Evolutionary conservation across 2,329 filamentous ascomycete species (phyloP).

Genomic region (Lachnellula suecica): DNA sequence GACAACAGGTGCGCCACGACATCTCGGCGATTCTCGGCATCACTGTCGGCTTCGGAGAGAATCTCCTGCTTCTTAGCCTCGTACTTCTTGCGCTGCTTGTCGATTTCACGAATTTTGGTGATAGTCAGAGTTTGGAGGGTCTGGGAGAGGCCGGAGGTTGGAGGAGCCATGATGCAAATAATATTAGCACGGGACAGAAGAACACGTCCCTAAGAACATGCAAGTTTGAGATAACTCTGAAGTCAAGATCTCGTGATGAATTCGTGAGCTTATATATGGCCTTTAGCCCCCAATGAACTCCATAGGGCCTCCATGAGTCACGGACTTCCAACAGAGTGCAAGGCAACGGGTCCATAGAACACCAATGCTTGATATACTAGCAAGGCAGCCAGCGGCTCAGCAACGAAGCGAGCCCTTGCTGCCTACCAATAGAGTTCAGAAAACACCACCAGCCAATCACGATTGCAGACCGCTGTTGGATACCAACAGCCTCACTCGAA

Average conservation of each 20-base stretch:
- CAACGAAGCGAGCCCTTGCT: background rate
- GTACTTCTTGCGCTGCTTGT: constrained; percentile 15
- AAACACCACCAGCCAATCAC: too few relatives aligned
- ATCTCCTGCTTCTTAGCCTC: constrained; percentile 7
- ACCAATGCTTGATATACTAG: background rate
- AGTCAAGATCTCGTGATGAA: background rate
- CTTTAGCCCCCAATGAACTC: too few relatives aligned
- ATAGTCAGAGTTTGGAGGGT: constrained; percentile 17
- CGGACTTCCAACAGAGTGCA: too few relatives aligned
- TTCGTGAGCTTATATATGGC: background rate
- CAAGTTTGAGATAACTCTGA: background rate
- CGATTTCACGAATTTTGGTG: constrained; percentile 15
- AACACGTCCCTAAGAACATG: too few relatives aligned
- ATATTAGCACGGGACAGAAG: too few relatives aligned
- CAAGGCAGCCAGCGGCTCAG: background rate
- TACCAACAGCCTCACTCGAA: too few relatives aligned
- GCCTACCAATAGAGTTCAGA: too few relatives aligned
- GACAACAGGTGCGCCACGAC: constrained; percentile 5
- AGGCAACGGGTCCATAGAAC: background rate
- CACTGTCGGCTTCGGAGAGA: constrained; percentile 2
- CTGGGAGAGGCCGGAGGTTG: constrained; percentile 12
- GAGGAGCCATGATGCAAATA: constrained; percentile 17
- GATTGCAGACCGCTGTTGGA: too few relatives aligned
- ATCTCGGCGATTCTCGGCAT: constrained; percentile 1
- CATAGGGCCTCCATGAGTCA: too few relatives aligned